Base-by-base conservation (phyloP, 208 protist genomes). In the Wallacemonas sp. region DNA sequence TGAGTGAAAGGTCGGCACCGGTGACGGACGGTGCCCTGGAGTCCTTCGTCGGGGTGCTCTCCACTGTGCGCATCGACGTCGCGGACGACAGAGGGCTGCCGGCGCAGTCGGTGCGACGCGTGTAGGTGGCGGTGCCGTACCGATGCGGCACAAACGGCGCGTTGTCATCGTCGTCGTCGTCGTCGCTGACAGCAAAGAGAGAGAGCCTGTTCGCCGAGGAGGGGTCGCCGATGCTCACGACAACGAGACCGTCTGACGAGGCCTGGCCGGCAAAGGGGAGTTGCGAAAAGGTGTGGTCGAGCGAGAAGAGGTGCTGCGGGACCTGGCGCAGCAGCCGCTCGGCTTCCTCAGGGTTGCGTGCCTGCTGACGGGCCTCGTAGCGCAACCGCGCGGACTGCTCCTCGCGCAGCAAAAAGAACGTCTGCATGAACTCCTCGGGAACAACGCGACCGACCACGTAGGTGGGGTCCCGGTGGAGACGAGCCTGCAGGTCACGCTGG, bases 401-500 rank as follows among this genome's bases (percentile, higher is more conserved):
- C 26, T 69, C 62, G n/a, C 49, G 54, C 12, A 59, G 44, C 41
- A 75, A 44, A 20, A 75, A 75, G 46, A 74, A 74, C 26, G 49
- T 45, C 25, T 75, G 63, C 20, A 70, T 49, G 18, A 66, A 65
- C n/a, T 75, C 41, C 46, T 75, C 70, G 18, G 70, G 70, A 3
- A 75, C 26, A 26, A 52, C 63, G 16, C 50, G 46, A 10, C 44
- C 70, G 16, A 75, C 26, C 22, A 64, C 68, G 62, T 70, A 70
- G 23, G 67, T 54, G 4, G 62, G 25, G 1, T 33, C 46, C 22
- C 70, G 55, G 16, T 29, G 11, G 45, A 75, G 38, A 29, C 70
- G 63, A n/a, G 33, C 48, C 63, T 68, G 63, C 62, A 75, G 67
- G 42, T 70, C 70, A 3, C 70, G 70, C 45, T 75, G 70, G 48